Evolutionary conservation across 495 filamentous ascomycete species (phyloP).

Genomic region (Apiosordaria backusii): DNA sequence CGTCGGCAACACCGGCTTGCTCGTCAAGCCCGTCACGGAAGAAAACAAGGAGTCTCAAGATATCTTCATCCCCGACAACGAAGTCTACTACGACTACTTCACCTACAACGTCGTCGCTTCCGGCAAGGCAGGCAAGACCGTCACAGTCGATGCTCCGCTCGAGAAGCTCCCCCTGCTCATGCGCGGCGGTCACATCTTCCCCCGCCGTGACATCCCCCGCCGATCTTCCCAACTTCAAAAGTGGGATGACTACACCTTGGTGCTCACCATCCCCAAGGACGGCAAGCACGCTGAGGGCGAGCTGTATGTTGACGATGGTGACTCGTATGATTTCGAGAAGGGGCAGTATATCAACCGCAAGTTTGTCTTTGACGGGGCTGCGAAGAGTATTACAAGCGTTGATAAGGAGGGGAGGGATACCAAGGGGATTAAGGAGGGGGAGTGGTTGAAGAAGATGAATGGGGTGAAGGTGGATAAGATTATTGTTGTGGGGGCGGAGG

Average conservation of each 20-base stretch:
- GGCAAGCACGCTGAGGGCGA: slow-evolving; percentile 68
- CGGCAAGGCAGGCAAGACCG: slow-evolving; percentile 53
- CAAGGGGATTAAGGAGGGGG: slow-evolving; percentile 61
- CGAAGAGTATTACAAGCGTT: slow-evolving; percentile 49
- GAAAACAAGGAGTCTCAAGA: slow-evolving; percentile 68
- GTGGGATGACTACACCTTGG: slow-evolving; percentile 89
- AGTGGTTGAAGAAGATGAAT: slow-evolving; percentile 72
- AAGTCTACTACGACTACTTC: slow-evolving; percentile 93
- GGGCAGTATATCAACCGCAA: slow-evolving; percentile 82
- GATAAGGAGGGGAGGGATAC: slow-evolving; percentile 50
- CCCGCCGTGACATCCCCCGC: slow-evolving; percentile 81
- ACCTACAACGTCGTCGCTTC: slow-evolving; percentile 72
- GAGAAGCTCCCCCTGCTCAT: slow-evolving; percentile 85
- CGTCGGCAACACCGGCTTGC: slow-evolving; percentile 76
- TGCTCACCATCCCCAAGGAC: slow-evolving; percentile 68
- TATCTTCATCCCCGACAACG: slow-evolving; percentile 81
- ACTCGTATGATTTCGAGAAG: slow-evolving; percentile 80
- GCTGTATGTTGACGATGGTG: slow-evolving; percentile 90
- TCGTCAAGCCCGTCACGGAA: slow-evolving; percentile 80
- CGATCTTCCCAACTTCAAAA: slow-evolving; percentile 84
- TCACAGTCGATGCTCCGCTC: slow-evolving; percentile 70
- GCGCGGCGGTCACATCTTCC: slow-evolving; percentile 87
- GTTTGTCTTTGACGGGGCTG: slow-evolving; percentile 55
- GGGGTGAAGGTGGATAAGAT: slow-evolving; percentile 77
- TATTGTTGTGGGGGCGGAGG: slow-evolving; percentile 72